These are phyloP conservation scores for Neocatenulostroma microsporum DNA, from an alignment of 2,329 filamentous ascomycete genomes.

Conservation along the genomic window DNA sequence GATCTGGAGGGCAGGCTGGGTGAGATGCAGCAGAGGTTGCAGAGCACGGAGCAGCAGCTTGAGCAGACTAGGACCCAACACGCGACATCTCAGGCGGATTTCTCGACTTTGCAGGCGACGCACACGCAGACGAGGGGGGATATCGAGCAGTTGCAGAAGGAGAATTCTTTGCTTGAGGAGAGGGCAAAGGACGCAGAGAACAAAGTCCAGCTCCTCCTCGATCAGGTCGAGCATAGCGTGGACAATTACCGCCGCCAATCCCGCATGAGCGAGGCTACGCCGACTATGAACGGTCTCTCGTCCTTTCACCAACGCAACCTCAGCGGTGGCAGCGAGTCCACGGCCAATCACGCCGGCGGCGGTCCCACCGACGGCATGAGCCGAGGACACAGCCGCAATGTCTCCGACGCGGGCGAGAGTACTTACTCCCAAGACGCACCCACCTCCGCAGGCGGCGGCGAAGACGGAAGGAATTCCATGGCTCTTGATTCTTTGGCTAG, in stretches of 20 bases:
- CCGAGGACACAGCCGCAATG: slow-evolving; percentile 45
- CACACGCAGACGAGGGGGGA: slow-evolving; percentile 51
- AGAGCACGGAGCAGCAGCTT: slow-evolving; percentile 58
- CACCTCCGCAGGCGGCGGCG: slow-evolving; percentile 11
- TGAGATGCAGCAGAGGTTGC: slow-evolving; percentile 62
- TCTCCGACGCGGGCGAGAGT: slow-evolving; percentile 56
- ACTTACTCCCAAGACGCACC: slow-evolving; percentile 43
- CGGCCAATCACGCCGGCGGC: slow-evolving; percentile 20
- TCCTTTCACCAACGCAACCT: slow-evolving; percentile 42
- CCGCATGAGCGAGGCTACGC: slow-evolving; percentile 30
- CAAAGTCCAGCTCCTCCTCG: slow-evolving; percentile 84
- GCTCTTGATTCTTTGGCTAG: slow-evolving; percentile 77
- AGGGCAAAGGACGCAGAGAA: slow-evolving; percentile 84
- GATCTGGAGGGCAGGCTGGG: slow-evolving; percentile 65
- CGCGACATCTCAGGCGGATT: slow-evolving; percentile 32
- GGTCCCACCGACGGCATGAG: slow-evolving; percentile 14
- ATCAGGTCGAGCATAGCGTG: slow-evolving; percentile 89
- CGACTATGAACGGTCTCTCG: slow-evolving; percentile 17
- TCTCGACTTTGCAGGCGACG: slow-evolving; percentile 44
- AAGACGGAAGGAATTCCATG: slow-evolving; percentile 28
- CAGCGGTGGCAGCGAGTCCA: slow-evolving; percentile 30
- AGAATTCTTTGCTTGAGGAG: slow-evolving; percentile 73
- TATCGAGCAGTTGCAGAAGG: slow-evolving; percentile 71
- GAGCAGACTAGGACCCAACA: slow-evolving; percentile 54
- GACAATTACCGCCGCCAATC: slow-evolving; percentile 84